Evolutionary conservation across 768 basidiomycete species (phyloP), one percentile per base, ranked within the genome.

Genomic region (Glaciozyma antarctica): DNA sequence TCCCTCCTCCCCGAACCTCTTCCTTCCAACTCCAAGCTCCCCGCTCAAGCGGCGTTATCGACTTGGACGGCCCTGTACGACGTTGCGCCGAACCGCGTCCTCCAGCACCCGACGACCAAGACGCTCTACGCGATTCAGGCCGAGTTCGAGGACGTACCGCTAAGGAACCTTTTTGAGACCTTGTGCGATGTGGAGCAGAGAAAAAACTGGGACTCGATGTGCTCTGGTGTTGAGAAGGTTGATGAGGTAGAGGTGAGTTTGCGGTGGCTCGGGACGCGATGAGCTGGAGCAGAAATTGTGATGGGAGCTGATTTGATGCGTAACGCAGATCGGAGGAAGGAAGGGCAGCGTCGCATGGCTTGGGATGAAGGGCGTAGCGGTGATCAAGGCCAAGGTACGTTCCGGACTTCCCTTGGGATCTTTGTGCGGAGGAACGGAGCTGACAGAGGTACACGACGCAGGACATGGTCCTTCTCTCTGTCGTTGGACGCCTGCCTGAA

Each of bases 381-480:
- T 68, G 9, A 61, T 73, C 34, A 71, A 71, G 52, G 65, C 71
- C 0, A 71, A 72, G 41, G 69, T 61, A 28, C 22, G 60, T 17
- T 26, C n/a, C 15, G 21, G 3, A 30, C 21, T 16, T 19, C 22
- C 32, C 21, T 32, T 32, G 32, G 19, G 26, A 5, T 52, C 32
- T 52, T 13, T 3, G 2, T 9, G 49, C 2, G 47, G 7, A 3
- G 5, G 45, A 22, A 5, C 10, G 17, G 9, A 57, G 38, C 49
- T 47, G 47, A 59, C 45, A 1, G 34, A 41, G 22, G 1, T n/a
- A 38, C 26, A 6, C 21, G 5, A 32, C 32, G 32, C 45, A 62
- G 55, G 68, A 73, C 53, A 65, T 73, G 51, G 69, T 72, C 38
- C 60, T 73, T 3, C 65, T 73, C 21, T 73, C 73, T 2, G 57